phyloP scores from a whole-genome alignment of 2,329 filamentous ascomycete species.

The Bipolaris zeicola region DNA sequence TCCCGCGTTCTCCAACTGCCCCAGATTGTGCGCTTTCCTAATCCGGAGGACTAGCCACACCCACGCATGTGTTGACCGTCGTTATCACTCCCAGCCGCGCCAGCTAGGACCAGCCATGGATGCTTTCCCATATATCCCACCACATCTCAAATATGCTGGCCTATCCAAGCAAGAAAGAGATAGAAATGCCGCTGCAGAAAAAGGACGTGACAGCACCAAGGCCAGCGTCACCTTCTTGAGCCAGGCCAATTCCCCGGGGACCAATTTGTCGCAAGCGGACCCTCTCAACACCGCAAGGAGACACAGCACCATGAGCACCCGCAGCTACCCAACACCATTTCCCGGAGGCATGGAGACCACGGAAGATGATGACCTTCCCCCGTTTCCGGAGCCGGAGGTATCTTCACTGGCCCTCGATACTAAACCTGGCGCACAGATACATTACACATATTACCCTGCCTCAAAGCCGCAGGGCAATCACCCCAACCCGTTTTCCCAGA shows the following conservation, averaged over 20 bases:
- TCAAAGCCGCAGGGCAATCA: conserved; percentile 30
- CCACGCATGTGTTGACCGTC: conserved; percentile 1
- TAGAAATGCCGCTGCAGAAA: conserved; percentile 10
- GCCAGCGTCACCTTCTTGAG: conserved; percentile 1
- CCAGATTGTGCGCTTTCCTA: conserved; percentile 17
- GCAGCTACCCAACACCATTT: conserved; percentile 20
- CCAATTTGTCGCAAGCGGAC: conserved; percentile 16
- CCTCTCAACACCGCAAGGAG: conserved; percentile 9
- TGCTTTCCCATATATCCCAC: conserved; percentile 11
- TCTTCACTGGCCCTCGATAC: conserved; percentile 35
- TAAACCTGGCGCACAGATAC: conserved; percentile 38
- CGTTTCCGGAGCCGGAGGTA: conserved; percentile 38
- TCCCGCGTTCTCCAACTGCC: conserved; percentile 10
- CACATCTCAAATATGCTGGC: conserved; percentile 12
- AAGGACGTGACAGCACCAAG: conserved; percentile 9
- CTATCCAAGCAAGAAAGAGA: conserved; percentile 16
- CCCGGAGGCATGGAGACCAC: conserved; percentile 26
- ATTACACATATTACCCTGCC: conserved; percentile 44
- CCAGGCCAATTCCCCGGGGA: conserved; percentile 19
- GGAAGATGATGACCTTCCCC: conserved; percentile 38
- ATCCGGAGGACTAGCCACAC: conserved; percentile 17
- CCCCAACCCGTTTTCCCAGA: conserved; percentile 43
- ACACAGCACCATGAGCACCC: conserved; percentile 8
- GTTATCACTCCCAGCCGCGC: neutral
- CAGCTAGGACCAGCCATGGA: conserved; percentile 10